Base-by-base conservation (phyloP, 768 basidiomycete species). In the Tulasnella sp. region DNA sequence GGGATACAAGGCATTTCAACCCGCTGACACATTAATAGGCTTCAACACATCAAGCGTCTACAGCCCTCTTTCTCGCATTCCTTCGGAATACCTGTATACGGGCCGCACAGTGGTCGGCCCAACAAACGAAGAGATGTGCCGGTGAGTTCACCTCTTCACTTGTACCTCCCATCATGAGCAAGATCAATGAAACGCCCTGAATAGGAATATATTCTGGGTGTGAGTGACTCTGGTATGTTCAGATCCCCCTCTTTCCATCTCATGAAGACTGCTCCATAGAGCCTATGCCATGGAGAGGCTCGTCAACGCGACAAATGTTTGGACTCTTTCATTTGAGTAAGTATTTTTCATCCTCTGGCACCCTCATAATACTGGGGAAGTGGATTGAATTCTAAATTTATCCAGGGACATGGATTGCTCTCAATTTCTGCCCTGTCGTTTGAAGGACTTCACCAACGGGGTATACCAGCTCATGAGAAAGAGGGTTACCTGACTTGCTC, bases 141-240 rank as follows among this genome's bases (percentile, higher is more conserved):
- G 52, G 52, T 53, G 3, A 15, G 52, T 19, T n/a, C n/a, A n/a
- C n/a, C n/a, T 19, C 5, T 15, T 25, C 30, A 24, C 27, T 46
- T 24, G 22, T 17, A 2, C 1, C 27, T 19, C 9, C 24, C 7
- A 19, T 24, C n/a, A 52, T 25, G 19, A 17, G 3, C 4, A 27
- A 24, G 5, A 22, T 22, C 2, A 7, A 15, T 27, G 2, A 31
- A 2, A 19, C 12, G 11, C 21, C 25, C 29, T 41, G 19, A 1
- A n/a, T 19, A 53, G 52, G 5, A 53, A 53, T 53, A 41, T 22
- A 0, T 53, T 53, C 17, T 53, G 52, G 52, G 17, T 53, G 52
- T 53, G 42, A n/a, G 52, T 24, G 19, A n/a, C 24, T n/a, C n/a
- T 19, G 45, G 45, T 38, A 12, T 4, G 21, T 3, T 31, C 42